Conservation (phyloP, 2,329 filamentous ascomycete genomes). For the Aspergillus sp. region DNA sequence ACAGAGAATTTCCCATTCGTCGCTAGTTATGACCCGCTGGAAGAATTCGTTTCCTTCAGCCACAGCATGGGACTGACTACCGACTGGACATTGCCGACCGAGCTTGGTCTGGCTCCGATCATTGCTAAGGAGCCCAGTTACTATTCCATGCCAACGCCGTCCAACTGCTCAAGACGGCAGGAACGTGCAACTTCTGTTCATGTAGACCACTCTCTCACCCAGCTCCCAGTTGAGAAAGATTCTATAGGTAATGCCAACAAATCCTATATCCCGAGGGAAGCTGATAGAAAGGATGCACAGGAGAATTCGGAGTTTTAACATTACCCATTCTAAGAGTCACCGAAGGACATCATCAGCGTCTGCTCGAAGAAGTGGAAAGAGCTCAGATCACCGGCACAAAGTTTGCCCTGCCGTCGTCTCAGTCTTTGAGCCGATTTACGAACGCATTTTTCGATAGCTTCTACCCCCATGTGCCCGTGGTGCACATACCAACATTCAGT, state of each 20-base stretch:
- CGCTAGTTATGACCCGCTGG: constrained; percentile 5
- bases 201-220: background rate
- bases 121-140: background rate
- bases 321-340: background rate
- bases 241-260: background rate
- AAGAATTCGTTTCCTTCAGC: constrained; percentile 13
- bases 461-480: constrained; percentile 56
- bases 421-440: constrained; percentile 65
- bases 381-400: background rate
- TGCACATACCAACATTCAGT: constrained; percentile 65
- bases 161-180: background rate
- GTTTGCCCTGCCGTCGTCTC: constrained; percentile 59
- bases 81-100: constrained; percentile 12
- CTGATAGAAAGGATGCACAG: background rate
- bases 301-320: background rate
- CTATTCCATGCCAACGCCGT: background rate
- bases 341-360: background rate
- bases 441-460: constrained; percentile 68
- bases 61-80: constrained; percentile 10
- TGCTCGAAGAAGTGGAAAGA: background rate
- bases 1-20: background rate
- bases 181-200: too few relatives aligned
- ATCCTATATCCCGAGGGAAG: too few relatives aligned
- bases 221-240: constrained; percentile 15
- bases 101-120: background rate